Base-by-base conservation (phyloP, 768 basidiomycete species). In the Paxillus involutus region DNA sequence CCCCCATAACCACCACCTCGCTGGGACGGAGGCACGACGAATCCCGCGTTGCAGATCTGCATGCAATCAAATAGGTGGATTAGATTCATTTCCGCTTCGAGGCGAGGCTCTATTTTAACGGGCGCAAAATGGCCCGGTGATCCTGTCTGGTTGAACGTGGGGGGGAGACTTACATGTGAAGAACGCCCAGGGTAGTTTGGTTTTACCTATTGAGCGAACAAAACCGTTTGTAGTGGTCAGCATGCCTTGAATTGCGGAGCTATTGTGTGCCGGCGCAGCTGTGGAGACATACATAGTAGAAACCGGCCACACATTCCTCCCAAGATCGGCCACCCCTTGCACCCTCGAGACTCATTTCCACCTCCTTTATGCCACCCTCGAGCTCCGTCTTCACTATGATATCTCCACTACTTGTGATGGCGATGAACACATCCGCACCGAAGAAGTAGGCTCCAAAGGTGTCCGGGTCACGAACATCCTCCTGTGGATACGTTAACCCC, bases 101-200 rank as follows among this genome's bases (percentile, higher is more conserved):
- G 21, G 47, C 30, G 14, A 49, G 6, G 24, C 12, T 42, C n/a
- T 24, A 33, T 30, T 46, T 21, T 14, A n/a, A 36, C 26, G 39
- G 30, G 12, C 33, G 42, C 35, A 35, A 26, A 14, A 26, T 24
- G 37, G 19, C 43, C 17, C 43, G 24, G 39, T 17, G 42, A 44
- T 52, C 36, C 16, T 30, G 24, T 30, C n/a, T 12, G 7, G 43
- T 24, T 1, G 35, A 36, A 24, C n/a, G 29, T 47, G 29, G 21
- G 29, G 36, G 19, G 29, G 14, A n/a, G n/a, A 82, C 90, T 75
- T 64, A 90, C 93, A 79, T 94, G 93, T 40, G 89, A 91, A 9
- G 89, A 92, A 56, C 92, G 78, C 39, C 91, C 91, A 7, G 92
- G 94, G 72, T 94, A 95, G 64, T 94, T 94, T 35, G 89, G 89